Base-by-base conservation (phyloP, 306 rosid genomes). In the Corylus heterophylla region DNA sequence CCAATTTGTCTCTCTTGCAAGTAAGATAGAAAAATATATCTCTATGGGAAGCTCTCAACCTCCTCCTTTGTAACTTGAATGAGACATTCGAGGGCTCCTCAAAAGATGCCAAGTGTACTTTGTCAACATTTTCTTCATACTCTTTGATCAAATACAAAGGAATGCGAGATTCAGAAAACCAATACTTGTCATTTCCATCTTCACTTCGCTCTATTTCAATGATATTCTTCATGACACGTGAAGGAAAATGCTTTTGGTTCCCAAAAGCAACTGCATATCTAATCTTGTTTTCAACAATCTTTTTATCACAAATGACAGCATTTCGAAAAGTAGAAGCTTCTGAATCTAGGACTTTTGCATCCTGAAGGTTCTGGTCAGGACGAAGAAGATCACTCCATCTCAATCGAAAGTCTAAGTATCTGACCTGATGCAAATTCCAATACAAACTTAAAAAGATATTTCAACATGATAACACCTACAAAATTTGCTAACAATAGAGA, bases 331-430 rank as follows among this genome's bases (percentile, higher is more conserved):
- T 89, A 76, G 99, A 96, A 61, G 99, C 91, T 81, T 96, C 98
- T 12, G 92, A 83, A 87, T 96, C 99, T 73, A 81, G 87, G 83
- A 90, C 93, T 85, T 96, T 96, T 58, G 83, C 91, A 56, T 96
- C 99, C 64, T 71, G 88, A 74, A 88, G 85, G 75, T 85, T 95
- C 87, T 89, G 96, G 83, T 96, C 99, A 0, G 98, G 99, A 79
- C 97, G 92, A 86, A 89, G 89, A 80, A 96, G 91, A 80, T 93
- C 99, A 91, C 77, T 85, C 99, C 99, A 96, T 82, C 99, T 86
- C 80, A 96, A 83, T 80, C 90, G 89, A 72, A 75, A 83, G 87
- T 96, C 99, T 56, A 96, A 86, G 87, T 81, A 89, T 80, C 98
- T 91, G 86, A 96, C 96, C 98, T 96, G 93, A 82, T 79, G 79